Base-by-base conservation (phyloP, 345 rosid species). In the Populus euphratica region DNA sequence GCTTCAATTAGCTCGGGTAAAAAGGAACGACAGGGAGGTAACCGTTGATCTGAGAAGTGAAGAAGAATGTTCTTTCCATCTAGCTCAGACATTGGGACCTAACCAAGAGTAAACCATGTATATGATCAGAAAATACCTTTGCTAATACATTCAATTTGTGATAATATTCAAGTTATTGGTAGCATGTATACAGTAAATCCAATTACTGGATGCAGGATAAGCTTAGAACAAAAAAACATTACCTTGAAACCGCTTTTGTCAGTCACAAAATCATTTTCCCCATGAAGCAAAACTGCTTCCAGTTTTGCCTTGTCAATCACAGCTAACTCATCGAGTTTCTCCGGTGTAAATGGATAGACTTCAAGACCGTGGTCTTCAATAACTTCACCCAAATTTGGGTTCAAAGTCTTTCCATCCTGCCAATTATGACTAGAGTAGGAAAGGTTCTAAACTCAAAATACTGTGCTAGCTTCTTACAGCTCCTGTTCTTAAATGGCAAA, bases 11-110 rank as follows among this genome's bases (percentile, higher is more conserved):
- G 91, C 72, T 85, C 87, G 25, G 93, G 93, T 21, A 89, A 76
- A 83, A 92, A 92, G 16, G 84, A 90, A 9, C 87, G 88, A 62
- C 90, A 91, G 5, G 91, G 90, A 35, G 86, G 85, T 67, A 89
- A 90, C 93, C 97, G 87, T 72, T 89, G 89, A 1, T 93, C 92
- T 71, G 97, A 92, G 87, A 91, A 91, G 81, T 89, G 90, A 50
- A 94, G 80, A 25, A 91, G 88, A 75, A 88, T 84, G 83, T 80
- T 83, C 86, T 88, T 94, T 59, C 97, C 94, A 63, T 81, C 91
- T 64, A 91, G 86, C 33, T 83, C 89, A 8, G 90, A 79, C 63
- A 89, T 86, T 3, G 81, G 85, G 50, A 94, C 86, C 94, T 90
- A 77, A 4, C 7, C 66, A 62, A 73, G 65, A 29, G 47, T 35